Percentiles rank a stretch among this genome's conserved stretches.
These are phyloP conservation scores for Gossypium thurberi DNA, from an alignment of 345 rosid species.

Conservation along the genomic window DNA sequence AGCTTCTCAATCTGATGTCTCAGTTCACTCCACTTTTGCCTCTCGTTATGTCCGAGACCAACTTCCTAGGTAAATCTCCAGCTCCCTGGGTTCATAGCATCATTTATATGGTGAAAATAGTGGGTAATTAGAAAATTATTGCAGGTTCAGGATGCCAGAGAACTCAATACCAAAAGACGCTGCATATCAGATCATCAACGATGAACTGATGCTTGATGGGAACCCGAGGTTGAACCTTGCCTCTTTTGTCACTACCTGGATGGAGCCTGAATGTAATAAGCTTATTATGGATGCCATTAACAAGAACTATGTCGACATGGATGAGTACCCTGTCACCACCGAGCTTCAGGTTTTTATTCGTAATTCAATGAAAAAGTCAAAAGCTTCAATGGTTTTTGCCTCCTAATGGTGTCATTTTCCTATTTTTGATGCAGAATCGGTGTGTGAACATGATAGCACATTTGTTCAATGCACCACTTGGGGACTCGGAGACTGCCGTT, in stretches of 20 bases:
- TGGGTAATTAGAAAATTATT: neutral
- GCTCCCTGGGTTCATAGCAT: neutral
- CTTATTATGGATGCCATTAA: constrained; percentile 82
- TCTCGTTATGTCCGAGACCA: constrained; percentile 63
- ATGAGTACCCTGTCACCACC: constrained; percentile 93
- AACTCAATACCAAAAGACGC: constrained; percentile 92
- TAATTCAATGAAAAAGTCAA: neutral
- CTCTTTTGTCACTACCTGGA: constrained; percentile 91
- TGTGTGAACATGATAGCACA: constrained; percentile 95
- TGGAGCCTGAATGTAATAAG: constrained; percentile 94
- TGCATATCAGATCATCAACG: constrained; percentile 84
- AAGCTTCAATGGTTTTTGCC: neutral
- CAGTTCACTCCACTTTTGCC: constrained; percentile 61
- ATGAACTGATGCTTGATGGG: constrained; percentile 82
- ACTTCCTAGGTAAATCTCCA: constrained; percentile 38
- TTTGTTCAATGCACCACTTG: constrained; percentile 78
- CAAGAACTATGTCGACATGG: constrained; percentile 97
- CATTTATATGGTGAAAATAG: neutral
- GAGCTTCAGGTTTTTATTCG: constrained; percentile 58
- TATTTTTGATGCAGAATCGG: constrained; percentile 51
- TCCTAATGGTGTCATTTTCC: neutral
- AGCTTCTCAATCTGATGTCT: constrained; percentile 42
- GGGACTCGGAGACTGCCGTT: constrained; percentile 61
- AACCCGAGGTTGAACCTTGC: constrained; percentile 89
- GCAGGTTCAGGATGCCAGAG: constrained; percentile 74